Conservation (phyloP, 2,329 filamentous ascomycete species). For the Niveomyces coronatus region DNA sequence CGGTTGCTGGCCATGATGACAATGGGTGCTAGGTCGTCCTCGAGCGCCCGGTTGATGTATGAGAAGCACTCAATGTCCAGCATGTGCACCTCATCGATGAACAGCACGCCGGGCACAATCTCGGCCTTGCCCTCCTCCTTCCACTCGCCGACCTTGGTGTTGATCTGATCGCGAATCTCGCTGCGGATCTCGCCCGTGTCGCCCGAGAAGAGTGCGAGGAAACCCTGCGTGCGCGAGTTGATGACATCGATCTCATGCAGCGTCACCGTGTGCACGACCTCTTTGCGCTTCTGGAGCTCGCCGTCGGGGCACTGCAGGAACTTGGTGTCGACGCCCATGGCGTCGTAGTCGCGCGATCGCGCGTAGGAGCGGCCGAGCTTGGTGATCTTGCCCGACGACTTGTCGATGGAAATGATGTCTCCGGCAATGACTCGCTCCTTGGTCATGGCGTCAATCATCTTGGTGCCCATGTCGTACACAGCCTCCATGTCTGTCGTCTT, state of each 20-base stretch:
- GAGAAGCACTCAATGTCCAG: conserved; percentile 99
- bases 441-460: conserved; percentile 99
- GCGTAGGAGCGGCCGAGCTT: conserved; percentile 94
- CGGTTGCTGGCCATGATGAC: conserved; percentile 99
- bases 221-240: conserved; percentile 97
- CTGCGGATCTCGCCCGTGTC: conserved; percentile 97
- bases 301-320: conserved; percentile 97
- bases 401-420: conserved; percentile 97
- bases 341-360: conserved; percentile 93
- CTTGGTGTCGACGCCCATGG: conserved; percentile 97
- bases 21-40: conserved; percentile 88
- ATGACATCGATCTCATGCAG: conserved; percentile 99
- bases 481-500: conserved; percentile 99
- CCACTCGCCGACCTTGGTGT: conserved; percentile 98
- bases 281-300: conserved; percentile 92
- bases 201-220: conserved; percentile 91
- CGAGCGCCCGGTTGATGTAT: conserved; percentile 93
- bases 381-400: conserved; percentile 94
- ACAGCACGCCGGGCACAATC: conserved; percentile 92
- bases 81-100: conserved; percentile 99
- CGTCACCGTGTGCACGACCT: conserved; percentile 92
- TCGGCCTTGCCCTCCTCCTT: conserved; percentile 98
- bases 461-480: conserved; percentile 97
- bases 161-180: conserved; percentile 97
- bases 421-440: conserved; percentile 99